Conservation (phyloP, 352 stramenopile genomes). For the Pythium sukuiense region DNA sequence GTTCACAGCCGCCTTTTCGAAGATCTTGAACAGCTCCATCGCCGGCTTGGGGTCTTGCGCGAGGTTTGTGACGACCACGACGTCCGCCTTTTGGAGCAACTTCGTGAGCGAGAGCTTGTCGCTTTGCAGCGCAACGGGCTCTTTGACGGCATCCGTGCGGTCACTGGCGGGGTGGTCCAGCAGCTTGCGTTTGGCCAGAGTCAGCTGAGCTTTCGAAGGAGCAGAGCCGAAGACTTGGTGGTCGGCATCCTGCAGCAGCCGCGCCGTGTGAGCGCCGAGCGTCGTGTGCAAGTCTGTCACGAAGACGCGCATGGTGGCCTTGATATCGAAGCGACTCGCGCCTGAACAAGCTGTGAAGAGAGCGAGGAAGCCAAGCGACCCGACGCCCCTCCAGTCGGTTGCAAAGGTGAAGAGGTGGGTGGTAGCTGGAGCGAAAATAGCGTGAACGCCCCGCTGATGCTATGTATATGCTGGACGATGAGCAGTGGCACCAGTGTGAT, state of each 20-base stretch:
- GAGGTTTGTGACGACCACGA: constrained; percentile 56
- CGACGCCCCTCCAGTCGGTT: background rate
- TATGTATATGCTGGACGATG: background rate
- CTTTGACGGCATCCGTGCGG: constrained; percentile 39
- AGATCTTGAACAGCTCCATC: constrained; percentile 66
- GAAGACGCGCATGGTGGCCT: constrained; percentile 62
- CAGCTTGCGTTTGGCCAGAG: constrained; percentile 49
- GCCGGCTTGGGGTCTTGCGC: constrained; percentile 49
- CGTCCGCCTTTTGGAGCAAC: constrained; percentile 53
- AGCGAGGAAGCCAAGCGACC: background rate
- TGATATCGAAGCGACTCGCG: background rate
- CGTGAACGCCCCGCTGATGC: background rate
- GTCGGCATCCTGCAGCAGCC: constrained; percentile 59
- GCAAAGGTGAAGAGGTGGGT: background rate
- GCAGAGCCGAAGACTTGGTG: constrained; percentile 68
- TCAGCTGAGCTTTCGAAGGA: constrained; percentile 43
- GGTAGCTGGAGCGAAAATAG: background rate
- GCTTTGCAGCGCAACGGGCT: constrained; percentile 48
- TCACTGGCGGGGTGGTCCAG: constrained; percentile 62
- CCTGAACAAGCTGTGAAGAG: constrained; percentile 23
- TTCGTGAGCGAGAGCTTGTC: constrained; percentile 53
- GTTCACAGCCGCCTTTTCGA: constrained; percentile 46
- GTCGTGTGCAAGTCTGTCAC: constrained; percentile 68
- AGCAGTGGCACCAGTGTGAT: background rate
- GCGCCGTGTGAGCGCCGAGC: constrained; percentile 49